A percentile compares a stretch with the other conserved stretches of the same genome.
These are phyloP conservation scores for Dendrobium chrysotoxum DNA, from an alignment of 106 monocot species.

Conservation along the genomic window DNA sequence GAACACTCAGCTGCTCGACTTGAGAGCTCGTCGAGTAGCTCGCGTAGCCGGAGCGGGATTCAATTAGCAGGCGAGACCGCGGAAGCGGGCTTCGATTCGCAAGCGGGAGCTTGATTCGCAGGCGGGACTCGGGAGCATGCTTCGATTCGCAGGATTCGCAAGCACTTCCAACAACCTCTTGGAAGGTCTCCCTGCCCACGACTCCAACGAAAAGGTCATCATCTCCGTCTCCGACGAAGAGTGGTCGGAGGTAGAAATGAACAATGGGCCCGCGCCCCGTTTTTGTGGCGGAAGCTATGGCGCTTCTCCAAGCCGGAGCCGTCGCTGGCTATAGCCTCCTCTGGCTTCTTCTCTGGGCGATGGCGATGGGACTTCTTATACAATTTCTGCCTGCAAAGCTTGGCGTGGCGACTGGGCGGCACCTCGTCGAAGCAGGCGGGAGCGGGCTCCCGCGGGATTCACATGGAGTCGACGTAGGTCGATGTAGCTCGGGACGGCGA, in stretches of 20 bases:
- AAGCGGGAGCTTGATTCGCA: too few species aligned
- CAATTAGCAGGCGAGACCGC: too few species aligned
- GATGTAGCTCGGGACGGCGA: too few species aligned
- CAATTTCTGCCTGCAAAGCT: constrained; percentile 57
- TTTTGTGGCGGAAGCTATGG: constrained; percentile 71
- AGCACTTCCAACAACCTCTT: too few species aligned
- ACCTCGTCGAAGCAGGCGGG: constrained; percentile 73
- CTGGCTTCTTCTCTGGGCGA: constrained; percentile 71
- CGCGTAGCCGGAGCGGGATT: too few species aligned
- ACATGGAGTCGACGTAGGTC: too few species aligned
- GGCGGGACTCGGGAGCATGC: too few species aligned
- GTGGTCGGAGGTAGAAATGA: neutral
- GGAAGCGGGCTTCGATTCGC: too few species aligned
- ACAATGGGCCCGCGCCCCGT: constrained; percentile 15
- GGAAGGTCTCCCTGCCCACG: constrained; percentile 27
- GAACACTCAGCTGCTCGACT: too few species aligned
- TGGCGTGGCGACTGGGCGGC: constrained; percentile 62
- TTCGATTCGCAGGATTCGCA: too few species aligned
- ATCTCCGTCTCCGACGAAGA: constrained; percentile 15
- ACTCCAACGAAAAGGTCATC: constrained; percentile 38
- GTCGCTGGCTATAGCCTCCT: constrained; percentile 60
- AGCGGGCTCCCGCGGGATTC: too few species aligned
- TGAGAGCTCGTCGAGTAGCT: too few species aligned
- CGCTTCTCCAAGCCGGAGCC: constrained; percentile 68
- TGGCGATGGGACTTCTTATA: constrained; percentile 58